Evolutionary conservation across 2,329 filamentous ascomycete genomes (phyloP), one percentile per base, ranked within the genome.

Genomic region (Botrytis hyacinthi): DNA sequence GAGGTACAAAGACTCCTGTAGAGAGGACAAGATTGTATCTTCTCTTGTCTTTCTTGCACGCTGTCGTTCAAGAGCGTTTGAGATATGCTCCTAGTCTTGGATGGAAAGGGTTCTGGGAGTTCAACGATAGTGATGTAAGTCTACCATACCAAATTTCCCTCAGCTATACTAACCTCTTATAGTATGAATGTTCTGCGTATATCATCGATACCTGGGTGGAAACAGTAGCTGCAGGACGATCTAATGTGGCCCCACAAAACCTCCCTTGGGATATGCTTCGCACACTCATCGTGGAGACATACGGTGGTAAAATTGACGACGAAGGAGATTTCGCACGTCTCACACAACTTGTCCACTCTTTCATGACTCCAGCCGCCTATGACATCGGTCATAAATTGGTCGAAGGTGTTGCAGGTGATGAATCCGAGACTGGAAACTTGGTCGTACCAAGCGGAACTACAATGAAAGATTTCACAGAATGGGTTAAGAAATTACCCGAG

Each of bases 31-130:
- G 97, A 76, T 85, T 99, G 70, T 98, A 99, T 80, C 87, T 99
- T 66, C 86, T 99, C 67, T 87, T 99, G 54, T 96, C 93, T 4
- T 98, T 99, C 88, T 82, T 99, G 78, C 96, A 99, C 81, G 97
- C 96, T 10, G 95, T 99, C 54, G 91, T 98, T 18, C 96, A 99
- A 82, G 96, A 99, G 83, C 88, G 97, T 78, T 86, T 99, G 76
- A 92, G 96, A 76, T 99, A 99, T 82, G 95, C 95, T 37, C 97
- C 96, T 0, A 95, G 88, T 73, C 86, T 99, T 72, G 96, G 96
- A 75, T 99, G 96, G 96, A 98, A 97, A 85, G 94, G 94, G 71
- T 97, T 98, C 87, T 99, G 97, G 96, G 97, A 99, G 83, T 99
- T 99, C 83, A 99, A 99, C 81, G 97, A 99, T 83, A 97, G 95